Base-by-base conservation (phyloP, 768 basidiomycete genomes). In the Dioszegia hungarica region DNA sequence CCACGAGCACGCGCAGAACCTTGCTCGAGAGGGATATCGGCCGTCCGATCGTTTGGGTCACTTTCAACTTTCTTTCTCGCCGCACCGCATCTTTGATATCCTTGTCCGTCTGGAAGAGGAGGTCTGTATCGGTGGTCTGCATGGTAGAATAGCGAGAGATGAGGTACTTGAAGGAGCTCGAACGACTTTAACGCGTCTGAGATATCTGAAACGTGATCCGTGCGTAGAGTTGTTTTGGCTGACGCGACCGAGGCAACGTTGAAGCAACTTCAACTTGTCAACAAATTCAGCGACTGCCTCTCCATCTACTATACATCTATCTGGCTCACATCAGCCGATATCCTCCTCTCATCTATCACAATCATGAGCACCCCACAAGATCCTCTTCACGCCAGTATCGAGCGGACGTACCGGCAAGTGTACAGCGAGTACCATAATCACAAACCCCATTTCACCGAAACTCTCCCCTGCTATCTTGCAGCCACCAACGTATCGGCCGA, bases 11-110 rank as follows among this genome's bases (percentile, higher is more conserved):
- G 22, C 81, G 83, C 34, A 97, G 77, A 3, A 90, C 84, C 67
- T 86, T 90, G 27, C 86, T 87, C 6, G 80, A 67, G 33, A 95
- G 81, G 51, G 84, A 79, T 56, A 97, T 86, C 2, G 94, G 92
- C 22, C 83, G 79, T 1, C 94, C 94, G 20, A 89, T 76, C 2
- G 81, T 76, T 65, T 87, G 88, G 34, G 81, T 85, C 46, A 81
- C 80, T 61, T 85, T 81, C 15, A 88, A 79, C 72, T 94, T 95
- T 14, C 49, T 54, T 33, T 57, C 29, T 78, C 82, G 66, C 64
- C 85, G 84, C 69, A 83, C 80, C 59, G 83, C 82, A 41, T 85
- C 77, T 28, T 78, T 74, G 52, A 91, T 82, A 57, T 89, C 84
- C 0, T 85, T 82, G 73, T 88, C 86, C 14, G 88, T 81, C 54